Conservation (phyloP, 441 rosid species). For the Dalechampia spathulata region DNA sequence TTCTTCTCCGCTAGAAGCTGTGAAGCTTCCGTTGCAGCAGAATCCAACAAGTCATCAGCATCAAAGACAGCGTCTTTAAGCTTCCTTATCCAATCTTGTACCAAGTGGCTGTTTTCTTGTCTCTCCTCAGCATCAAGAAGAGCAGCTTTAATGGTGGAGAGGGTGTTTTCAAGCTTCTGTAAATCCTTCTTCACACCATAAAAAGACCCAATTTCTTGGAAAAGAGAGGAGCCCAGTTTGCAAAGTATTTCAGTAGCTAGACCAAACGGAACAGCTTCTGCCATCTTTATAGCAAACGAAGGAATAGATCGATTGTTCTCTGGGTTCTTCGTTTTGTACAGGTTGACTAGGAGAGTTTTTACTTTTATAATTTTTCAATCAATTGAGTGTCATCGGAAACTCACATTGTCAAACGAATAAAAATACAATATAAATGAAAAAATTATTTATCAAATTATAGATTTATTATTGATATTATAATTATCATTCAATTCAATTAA, state of each 20-base stretch:
- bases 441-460: too few species aligned
- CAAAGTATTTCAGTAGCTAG: conserved; percentile 7
- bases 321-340: too few species aligned
- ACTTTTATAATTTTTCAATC: too few species aligned
- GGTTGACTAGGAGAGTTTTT: too few species aligned
- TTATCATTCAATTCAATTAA: too few species aligned
- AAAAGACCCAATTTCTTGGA: conserved; percentile 5
- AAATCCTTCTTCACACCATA: conserved; percentile 11
- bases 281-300: too few species aligned
- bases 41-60: conserved; percentile 29
- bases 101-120: conserved; percentile 2
- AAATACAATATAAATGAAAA: too few species aligned
- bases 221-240: conserved; percentile 9
- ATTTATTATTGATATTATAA: too few species aligned
- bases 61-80: conserved; percentile 27
- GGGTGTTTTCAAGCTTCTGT: conserved; percentile 2
- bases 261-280: conserved; percentile 14
- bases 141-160: conserved; percentile 18
- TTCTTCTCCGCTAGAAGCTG: background rate
- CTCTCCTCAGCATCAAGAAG: conserved; percentile 25
- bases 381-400: too few species aligned
- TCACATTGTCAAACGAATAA: too few species aligned
- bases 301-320: too few species aligned
- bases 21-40: conserved; percentile 1
- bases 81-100: conserved; percentile 11